These are phyloP conservation scores for Cladobotryum protrusum DNA, from an alignment of 2,329 filamentous ascomycete species.

Conservation along the genomic window DNA sequence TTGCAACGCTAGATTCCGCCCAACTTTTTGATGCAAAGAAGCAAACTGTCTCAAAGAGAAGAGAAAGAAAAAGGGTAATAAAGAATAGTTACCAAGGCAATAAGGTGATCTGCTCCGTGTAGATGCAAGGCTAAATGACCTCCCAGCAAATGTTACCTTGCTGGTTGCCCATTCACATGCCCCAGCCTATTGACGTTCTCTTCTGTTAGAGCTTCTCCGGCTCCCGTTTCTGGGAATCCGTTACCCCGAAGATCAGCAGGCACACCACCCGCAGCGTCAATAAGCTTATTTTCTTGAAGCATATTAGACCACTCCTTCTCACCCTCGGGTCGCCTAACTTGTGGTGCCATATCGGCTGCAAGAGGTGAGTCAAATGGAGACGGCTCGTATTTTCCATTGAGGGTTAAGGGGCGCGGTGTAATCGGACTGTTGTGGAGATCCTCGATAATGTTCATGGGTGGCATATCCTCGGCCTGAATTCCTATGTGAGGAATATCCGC, in stretches of 20 bases:
- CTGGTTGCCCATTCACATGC: conserved; percentile 12
- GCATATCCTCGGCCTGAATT: conserved; percentile 21
- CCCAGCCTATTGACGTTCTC: conserved; percentile 47
- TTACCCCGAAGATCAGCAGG: conserved; percentile 26
- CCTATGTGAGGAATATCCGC: conserved; percentile 35
- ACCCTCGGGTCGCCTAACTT: conserved; percentile 29
- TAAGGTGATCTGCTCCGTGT: neutral
- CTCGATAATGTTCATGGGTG: conserved; percentile 15
- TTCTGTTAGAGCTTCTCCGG: conserved; percentile 44
- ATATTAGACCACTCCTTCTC: conserved; percentile 37
- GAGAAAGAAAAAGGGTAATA: neutral
- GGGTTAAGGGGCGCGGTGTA: conserved; percentile 36
- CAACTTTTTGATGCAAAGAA: conserved; percentile 3
- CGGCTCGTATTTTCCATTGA: conserved; percentile 32
- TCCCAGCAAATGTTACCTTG: neutral
- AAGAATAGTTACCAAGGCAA: neutral
- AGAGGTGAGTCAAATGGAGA: conserved; percentile 36
- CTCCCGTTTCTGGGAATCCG: conserved; percentile 28
- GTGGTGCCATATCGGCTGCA: conserved; percentile 26
- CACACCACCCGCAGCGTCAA: conserved; percentile 37
- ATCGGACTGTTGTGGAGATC: conserved; percentile 27
- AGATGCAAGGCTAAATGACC: no score
- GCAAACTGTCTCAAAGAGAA: neutral
- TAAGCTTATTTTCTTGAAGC: conserved; percentile 42
- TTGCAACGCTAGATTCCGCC: neutral